phyloP scores from a whole-genome alignment of 768 basidiomycete species.

The Serendipita sp. region DNA sequence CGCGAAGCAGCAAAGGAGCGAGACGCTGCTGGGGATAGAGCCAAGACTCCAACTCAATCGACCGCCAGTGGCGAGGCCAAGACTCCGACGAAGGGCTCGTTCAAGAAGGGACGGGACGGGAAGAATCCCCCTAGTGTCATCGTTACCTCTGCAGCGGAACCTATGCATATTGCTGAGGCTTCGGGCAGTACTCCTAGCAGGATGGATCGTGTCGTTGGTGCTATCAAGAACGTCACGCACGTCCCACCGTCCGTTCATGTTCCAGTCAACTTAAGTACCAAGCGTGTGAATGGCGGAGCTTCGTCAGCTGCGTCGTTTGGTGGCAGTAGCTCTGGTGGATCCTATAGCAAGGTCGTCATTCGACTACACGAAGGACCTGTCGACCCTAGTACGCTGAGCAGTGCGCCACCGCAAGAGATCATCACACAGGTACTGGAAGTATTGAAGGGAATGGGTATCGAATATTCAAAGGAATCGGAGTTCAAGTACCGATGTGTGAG shows the following conservation, averaged over 20 bases:
- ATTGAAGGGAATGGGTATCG: constrained; percentile 78
- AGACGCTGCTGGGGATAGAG: not conserved
- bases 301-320: not conserved
- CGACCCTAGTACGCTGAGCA: constrained; percentile 79
- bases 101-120: not conserved
- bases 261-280: not conserved
- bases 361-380: constrained; percentile 85
- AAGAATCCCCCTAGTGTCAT: constrained; percentile 10
- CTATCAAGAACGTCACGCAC: constrained; percentile 14
- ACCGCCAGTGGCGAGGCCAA: constrained; percentile 6
- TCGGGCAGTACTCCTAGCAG: not conserved
- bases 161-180: not conserved
- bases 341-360: constrained; percentile 21
- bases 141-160: constrained; percentile 10
- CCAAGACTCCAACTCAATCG: not conserved
- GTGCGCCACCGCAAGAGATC: constrained; percentile 66
- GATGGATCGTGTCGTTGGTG: constrained; percentile 13
- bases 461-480: constrained; percentile 73
- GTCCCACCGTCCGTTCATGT: not conserved
- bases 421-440: constrained; percentile 71
- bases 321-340: not conserved
- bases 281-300: not conserved
- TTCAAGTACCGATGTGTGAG: constrained; percentile 81
- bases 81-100: constrained; percentile 8
- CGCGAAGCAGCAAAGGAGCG: not conserved